These are phyloP conservation scores for Xylariaceae sp. DNA, from an alignment of 2,329 filamentous ascomycete species.

Conservation along the genomic window DNA sequence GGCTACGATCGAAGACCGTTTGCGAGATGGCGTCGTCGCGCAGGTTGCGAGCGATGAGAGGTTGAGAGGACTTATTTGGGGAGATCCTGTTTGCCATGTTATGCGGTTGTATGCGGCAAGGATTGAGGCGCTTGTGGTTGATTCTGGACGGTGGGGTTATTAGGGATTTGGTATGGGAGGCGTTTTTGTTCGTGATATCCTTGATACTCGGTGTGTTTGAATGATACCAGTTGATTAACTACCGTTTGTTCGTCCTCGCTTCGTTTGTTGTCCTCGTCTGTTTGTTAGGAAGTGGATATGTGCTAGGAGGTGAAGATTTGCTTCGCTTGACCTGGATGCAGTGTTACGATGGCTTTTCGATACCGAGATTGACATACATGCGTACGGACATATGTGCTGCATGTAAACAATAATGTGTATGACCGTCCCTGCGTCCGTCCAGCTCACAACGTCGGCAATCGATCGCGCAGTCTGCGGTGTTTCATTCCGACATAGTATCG, in stretches of 20 bases:
- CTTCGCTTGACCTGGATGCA: background rate
- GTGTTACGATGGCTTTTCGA: background rate
- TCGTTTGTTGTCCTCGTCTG: background rate
- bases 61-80: conserved; percentile 68
- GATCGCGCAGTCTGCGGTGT: background rate
- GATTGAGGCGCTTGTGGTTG: conserved; percentile 65
- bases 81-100: conserved; percentile 72
- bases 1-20: conserved; percentile 45
- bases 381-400: too few relatives aligned
- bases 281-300: background rate
- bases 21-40: conserved; percentile 60
- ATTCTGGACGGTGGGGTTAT: conserved; percentile 47
- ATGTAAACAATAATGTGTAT: background rate
- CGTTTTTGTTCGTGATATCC: too few relatives aligned
- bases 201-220: too few relatives aligned
- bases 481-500: too few relatives aligned
- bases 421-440: background rate
- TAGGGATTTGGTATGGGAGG: conserved; percentile 17
- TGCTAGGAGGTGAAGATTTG: background rate
- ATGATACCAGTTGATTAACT: background rate
- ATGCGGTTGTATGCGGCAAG: conserved; percentile 73
- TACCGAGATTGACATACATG: conserved; percentile 30
- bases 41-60: conserved; percentile 63
- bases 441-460: background rate
- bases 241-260: background rate